Percentiles rank a stretch among this genome's conserved stretches.
These are phyloP conservation scores for Talaromyces sp. DNA, from an alignment of 2,329 filamentous ascomycete species.

Conservation along the genomic window DNA sequence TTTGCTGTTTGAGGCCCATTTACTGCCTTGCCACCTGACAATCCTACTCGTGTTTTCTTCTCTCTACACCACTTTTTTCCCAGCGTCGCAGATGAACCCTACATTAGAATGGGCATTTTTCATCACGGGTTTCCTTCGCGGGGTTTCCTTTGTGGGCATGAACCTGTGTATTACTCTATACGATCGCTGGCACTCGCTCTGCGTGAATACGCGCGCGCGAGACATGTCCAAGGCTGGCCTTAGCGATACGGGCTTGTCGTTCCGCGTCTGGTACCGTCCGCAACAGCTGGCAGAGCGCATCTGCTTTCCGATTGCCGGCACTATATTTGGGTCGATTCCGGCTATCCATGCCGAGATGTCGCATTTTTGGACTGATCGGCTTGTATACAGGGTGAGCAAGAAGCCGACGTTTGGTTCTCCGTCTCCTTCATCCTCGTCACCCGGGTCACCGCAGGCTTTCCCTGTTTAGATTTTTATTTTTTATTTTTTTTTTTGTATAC, in stretches of 20 bases:
- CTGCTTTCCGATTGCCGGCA: conserved; percentile 62
- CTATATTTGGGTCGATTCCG: conserved; percentile 63
- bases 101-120: conserved; percentile 55
- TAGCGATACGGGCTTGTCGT: conserved; percentile 57
- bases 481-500: too few relatives aligned
- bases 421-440: neutral
- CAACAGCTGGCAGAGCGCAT: conserved; percentile 59
- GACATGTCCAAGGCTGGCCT: conserved; percentile 64
- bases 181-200: conserved; percentile 60
- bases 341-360: conserved; percentile 62
- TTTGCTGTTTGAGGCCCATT: conserved; percentile 66
- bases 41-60: conserved; percentile 58
- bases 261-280: conserved; percentile 51
- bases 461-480: neutral
- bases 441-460: neutral
- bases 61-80: conserved; percentile 53
- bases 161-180: conserved; percentile 61
- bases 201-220: conserved; percentile 54
- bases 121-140: conserved; percentile 56
- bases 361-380: conserved; percentile 64
- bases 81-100: conserved; percentile 46
- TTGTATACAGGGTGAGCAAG: conserved; percentile 68
- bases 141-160: conserved; percentile 58
- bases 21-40: conserved; percentile 62
- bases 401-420: conserved; percentile 44